Percentiles rank a stretch among this genome's conserved stretches.
Evolutionary conservation across 306 rosid genomes (phyloP).

Genomic region (Quercus rubra): DNA sequence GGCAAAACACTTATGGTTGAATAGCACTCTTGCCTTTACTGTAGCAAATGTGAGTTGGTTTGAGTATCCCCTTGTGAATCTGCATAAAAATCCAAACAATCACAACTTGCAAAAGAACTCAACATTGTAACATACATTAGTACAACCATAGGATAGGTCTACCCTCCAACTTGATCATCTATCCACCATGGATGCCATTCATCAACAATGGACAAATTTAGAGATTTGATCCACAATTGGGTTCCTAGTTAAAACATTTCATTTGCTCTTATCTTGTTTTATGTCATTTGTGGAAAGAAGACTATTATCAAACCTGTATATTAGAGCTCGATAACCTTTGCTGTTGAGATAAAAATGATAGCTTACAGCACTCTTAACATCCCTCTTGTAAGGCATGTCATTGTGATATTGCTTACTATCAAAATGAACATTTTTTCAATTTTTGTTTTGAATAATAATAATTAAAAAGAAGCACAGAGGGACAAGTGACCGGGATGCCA

Average conservation of each 20-base stretch:
- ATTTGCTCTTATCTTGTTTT: background rate
- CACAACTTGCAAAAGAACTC: background rate
- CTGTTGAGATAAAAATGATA: slow-evolving; percentile 39
- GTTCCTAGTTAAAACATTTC: slow-evolving; percentile 18
- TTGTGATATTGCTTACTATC: background rate
- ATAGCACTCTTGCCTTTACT: background rate
- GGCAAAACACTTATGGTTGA: background rate
- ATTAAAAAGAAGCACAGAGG: no score
- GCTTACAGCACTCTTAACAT: slow-evolving; percentile 14
- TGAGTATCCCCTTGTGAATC: background rate
- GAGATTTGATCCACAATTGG: slow-evolving; percentile 48
- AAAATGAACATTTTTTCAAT: no score
- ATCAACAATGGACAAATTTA: slow-evolving; percentile 37
- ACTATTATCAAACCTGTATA: slow-evolving; percentile 33
- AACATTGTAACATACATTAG: background rate
- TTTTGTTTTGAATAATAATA: no score
- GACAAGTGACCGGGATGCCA: no score
- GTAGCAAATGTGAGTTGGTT: no score
- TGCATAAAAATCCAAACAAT: background rate
- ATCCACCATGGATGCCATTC: slow-evolving; percentile 50
- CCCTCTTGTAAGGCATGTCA: background rate
- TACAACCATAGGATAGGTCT: background rate
- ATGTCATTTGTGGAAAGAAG: background rate
- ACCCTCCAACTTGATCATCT: slow-evolving; percentile 45
- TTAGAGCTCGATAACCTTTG: slow-evolving; percentile 40